Base-by-base conservation (phyloP, 768 basidiomycete species). In the Rhizopogon rudus region DNA sequence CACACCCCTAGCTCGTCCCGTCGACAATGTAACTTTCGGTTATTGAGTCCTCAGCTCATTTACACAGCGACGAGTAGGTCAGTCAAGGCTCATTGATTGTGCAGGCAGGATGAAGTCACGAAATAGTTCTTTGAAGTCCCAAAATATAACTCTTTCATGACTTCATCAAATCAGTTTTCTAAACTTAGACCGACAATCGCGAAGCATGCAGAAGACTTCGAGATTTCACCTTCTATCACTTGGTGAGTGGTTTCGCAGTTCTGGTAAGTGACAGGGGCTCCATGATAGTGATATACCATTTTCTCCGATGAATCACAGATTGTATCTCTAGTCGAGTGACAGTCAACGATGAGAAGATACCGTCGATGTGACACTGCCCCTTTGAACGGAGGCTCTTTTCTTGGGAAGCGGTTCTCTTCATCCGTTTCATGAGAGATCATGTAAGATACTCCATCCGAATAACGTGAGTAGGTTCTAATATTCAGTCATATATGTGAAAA, bases 341-440 rank as follows among this genome's bases (percentile, higher is more conserved):
- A 3, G 60, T 75, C 0, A 74, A 79, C 57, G 79, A 83, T 53
- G 67, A 68, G 67, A 68, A 0, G 61, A 75, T 53, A 75, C 68
- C 0, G 82, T 84, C 60, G 83, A 84, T 59, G 60, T 22, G 78
- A 80, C 17, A 75, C 60, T 25, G 73, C 73, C 29, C 13, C 6
- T 17, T 17, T n/a, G 3, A n/a, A 40, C 17, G 10, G n/a, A 31
- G 31, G 7, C 1, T 63, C 74, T 1, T 63, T 81, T 37, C 64
- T 79, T n/a, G 78, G 78, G 0, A 78, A 78, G 0, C 25, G 3
- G 60, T 81, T 53, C 61, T 84, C 8, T 41, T 83, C 61, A 84
- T 74, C 13, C 67, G 69, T 6, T 61, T 62, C 29, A 78, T 82
- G 79, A 62, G 72, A 7, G 57, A 59, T 6, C 35, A 3, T 13